These are phyloP conservation scores for Cenchrus purpureus DNA, from an alignment of 176 grass and related monocot genomes.

Conservation along the genomic window DNA sequence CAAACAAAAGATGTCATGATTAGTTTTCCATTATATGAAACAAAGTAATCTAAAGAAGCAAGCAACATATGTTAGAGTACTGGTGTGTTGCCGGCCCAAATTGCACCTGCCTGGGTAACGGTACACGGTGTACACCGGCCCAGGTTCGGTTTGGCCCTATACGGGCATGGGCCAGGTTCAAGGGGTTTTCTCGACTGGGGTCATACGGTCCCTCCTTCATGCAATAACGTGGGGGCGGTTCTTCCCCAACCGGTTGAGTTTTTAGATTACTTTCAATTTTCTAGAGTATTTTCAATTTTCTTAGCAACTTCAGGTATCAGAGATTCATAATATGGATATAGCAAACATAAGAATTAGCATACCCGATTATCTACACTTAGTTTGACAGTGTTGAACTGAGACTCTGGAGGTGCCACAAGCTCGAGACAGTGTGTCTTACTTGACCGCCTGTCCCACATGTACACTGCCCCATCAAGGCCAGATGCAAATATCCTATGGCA, in stretches of 20 bases:
- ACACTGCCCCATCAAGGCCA: slow-evolving; percentile 76
- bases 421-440: slow-evolving; percentile 75
- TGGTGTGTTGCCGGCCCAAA: too few species aligned
- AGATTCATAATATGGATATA: slow-evolving; percentile 7
- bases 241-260: too few species aligned
- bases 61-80: neutral
- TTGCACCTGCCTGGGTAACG: too few species aligned
- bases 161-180: too few species aligned
- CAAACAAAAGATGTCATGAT: neutral
- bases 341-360: slow-evolving; percentile 13
- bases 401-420: slow-evolving; percentile 62
- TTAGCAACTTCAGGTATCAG: neutral
- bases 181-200: too few species aligned
- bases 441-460: slow-evolving; percentile 83
- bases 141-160: too few species aligned
- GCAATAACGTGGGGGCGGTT: too few species aligned
- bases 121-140: too few species aligned
- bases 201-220: too few species aligned
- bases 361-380: slow-evolving; percentile 75
- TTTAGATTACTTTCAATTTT: too few species aligned
- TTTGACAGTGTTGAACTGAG: slow-evolving; percentile 77
- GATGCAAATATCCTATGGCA: slow-evolving; percentile 79
- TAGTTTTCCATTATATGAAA: neutral
- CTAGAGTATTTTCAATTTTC: neutral
- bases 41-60: slow-evolving; percentile 6